These are phyloP conservation scores for Pisolithus tinctorius DNA, from an alignment of 768 basidiomycete species.

Conservation along the genomic window DNA sequence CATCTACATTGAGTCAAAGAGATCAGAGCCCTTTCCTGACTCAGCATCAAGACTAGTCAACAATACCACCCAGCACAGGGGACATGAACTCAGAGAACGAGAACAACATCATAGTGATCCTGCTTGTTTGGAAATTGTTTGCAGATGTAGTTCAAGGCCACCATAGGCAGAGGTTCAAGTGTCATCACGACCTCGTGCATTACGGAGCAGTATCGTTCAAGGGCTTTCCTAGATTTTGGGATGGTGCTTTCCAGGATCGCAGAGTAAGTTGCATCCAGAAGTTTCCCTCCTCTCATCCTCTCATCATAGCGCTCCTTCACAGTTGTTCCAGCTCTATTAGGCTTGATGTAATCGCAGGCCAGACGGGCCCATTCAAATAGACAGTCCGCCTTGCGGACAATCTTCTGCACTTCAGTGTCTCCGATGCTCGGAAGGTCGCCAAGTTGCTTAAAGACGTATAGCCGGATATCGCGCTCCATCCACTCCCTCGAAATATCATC, in stretches of 20 bases:
- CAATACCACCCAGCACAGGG: too few species aligned
- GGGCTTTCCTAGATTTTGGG: too few species aligned
- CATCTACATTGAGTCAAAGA: too few species aligned
- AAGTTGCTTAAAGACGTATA: not conserved
- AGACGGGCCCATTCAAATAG: slow-evolving; percentile 18
- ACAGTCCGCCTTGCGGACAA: slow-evolving; percentile 9
- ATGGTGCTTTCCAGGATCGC: not conserved
- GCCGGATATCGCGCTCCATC: not conserved
- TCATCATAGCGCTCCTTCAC: not conserved
- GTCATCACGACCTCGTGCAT: not conserved
- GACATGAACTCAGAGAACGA: too few species aligned
- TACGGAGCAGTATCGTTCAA: not conserved
- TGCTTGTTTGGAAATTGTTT: too few species aligned
- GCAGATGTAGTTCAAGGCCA: too few species aligned
- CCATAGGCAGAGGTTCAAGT: too few species aligned
- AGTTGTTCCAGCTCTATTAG: not conserved
- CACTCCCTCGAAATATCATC: not conserved
- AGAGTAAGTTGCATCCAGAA: not conserved
- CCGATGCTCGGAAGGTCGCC: not conserved
- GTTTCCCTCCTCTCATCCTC: not conserved
- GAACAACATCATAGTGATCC: too few species aligned
- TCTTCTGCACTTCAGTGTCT: not conserved
- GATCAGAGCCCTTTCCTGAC: too few species aligned
- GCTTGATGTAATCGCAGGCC: slow-evolving; percentile 10
- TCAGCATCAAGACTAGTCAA: too few species aligned